Percentiles rank a stretch among this genome's conserved stretches.
Evolutionary conservation across 2,329 filamentous ascomycete species (phyloP).

Genomic region (Samsoniella hepiali): DNA sequence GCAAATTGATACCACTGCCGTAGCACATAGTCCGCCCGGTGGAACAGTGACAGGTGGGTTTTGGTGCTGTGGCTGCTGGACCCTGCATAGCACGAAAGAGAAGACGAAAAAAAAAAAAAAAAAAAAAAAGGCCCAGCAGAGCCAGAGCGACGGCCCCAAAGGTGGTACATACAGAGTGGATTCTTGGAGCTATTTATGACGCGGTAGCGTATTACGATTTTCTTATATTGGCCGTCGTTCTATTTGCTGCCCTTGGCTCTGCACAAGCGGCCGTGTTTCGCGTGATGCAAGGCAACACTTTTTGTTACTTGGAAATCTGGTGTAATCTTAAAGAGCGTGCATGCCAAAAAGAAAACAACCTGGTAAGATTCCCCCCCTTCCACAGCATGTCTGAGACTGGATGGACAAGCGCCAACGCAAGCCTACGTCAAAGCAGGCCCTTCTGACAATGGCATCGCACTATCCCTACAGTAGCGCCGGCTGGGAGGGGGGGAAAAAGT

Average conservation of each 20-base stretch:
- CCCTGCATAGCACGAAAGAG: background rate
- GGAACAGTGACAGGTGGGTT: slow-evolving; percentile 5
- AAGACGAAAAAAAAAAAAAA: background rate
- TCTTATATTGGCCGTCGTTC: background rate
- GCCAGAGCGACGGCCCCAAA: slow-evolving; percentile 2
- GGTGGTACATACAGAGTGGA: background rate
- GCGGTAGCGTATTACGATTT: background rate
- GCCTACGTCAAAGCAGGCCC: background rate
- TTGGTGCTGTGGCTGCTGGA: background rate
- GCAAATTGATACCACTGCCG: slow-evolving; percentile 9
- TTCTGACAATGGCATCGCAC: background rate
- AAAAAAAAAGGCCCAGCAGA: background rate
- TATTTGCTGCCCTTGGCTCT: background rate
- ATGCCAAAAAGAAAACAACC: background rate
- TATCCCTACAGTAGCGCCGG: background rate
- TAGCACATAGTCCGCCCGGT: background rate
- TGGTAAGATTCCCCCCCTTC: background rate
- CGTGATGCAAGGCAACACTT: background rate
- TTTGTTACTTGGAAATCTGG: no score
- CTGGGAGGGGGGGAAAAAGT: background rate
- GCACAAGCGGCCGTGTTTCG: background rate
- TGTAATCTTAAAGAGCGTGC: slow-evolving; percentile 15
- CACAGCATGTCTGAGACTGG: slow-evolving; percentile 3
- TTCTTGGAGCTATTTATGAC: background rate
- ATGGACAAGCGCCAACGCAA: background rate